A percentile compares a stretch with the other conserved stretches of the same genome.
These are phyloP conservation scores for Citrullus amarus DNA, from an alignment of 306 rosid genomes.

Conservation along the genomic window DNA sequence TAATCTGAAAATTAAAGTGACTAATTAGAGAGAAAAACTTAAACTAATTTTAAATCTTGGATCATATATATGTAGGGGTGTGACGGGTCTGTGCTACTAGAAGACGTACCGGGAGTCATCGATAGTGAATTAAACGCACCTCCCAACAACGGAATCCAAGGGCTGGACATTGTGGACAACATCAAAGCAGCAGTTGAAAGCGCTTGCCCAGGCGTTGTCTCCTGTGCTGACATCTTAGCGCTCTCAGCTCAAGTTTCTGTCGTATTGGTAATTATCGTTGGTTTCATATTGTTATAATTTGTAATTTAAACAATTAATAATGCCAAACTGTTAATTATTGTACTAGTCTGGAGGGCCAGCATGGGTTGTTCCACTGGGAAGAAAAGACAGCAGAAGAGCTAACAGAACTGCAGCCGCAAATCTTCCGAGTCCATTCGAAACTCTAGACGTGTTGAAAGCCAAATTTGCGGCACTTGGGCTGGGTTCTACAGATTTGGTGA, in stretches of 20 bases:
- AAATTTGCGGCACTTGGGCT: constrained; percentile 46
- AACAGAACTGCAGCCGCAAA: constrained; percentile 50
- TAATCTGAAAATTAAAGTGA: background rate
- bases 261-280: constrained; percentile 24
- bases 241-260: constrained; percentile 57
- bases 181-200: constrained; percentile 52
- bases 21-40: background rate
- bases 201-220: constrained; percentile 49
- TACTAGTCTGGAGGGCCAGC: constrained; percentile 55
- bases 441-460: constrained; percentile 27
- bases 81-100: constrained; percentile 60
- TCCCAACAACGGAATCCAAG: constrained; percentile 31
- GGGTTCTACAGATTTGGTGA: constrained; percentile 49
- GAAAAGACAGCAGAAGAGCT: constrained; percentile 53
- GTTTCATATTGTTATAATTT: too few relatives aligned
- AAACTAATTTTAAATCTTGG: background rate
- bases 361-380: constrained; percentile 56
- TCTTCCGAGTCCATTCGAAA: constrained; percentile 42
- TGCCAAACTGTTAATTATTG: background rate
- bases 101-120: constrained; percentile 32
- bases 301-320: too few relatives aligned
- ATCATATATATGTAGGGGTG: constrained; percentile 35
- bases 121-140: constrained; percentile 61
- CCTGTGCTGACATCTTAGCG: constrained; percentile 69
- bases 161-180: constrained; percentile 42